These are phyloP conservation scores for Tricharina praecox DNA, from an alignment of 495 filamentous ascomycete genomes.

Conservation along the genomic window DNA sequence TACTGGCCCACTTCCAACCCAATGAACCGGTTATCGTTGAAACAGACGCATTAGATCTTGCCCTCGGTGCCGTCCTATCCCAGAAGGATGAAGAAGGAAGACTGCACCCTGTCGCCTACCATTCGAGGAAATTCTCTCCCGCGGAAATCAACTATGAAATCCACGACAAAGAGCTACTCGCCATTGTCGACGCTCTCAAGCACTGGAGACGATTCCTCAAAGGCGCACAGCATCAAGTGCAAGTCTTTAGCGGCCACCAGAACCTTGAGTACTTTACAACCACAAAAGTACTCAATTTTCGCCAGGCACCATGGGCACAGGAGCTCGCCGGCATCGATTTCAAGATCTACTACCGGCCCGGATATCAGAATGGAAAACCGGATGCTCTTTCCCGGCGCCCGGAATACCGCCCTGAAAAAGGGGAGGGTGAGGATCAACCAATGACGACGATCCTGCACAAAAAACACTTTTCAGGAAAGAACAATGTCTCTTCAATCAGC, in stretches of 20 bases:
- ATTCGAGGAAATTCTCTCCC: constrained; percentile 4
- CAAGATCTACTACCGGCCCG: constrained; percentile 8
- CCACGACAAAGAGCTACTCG: constrained; percentile 7
- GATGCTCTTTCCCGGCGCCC: constrained; percentile 9
- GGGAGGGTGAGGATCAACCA: constrained; percentile 2
- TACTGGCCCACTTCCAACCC: neutral
- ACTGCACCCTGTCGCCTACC: constrained; percentile 8
- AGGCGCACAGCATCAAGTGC: constrained; percentile 5
- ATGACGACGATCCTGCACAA: neutral
- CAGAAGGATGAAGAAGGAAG: neutral
- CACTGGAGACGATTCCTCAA: constrained; percentile 23
- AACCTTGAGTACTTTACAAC: constrained; percentile 24
- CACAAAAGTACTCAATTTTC: constrained; percentile 2
- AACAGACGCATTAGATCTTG: constrained; percentile 7
- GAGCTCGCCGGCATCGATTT: constrained; percentile 8
- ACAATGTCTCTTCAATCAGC: constrained; percentile 1
- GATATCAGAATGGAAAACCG: constrained; percentile 8
- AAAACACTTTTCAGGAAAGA: neutral
- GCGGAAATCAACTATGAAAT: constrained; percentile 13
- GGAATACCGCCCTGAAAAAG: constrained; percentile 2
- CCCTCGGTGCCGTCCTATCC: neutral
- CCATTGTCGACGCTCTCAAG: constrained; percentile 18
- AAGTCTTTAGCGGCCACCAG: constrained; percentile 18
- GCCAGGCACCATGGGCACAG: constrained; percentile 3
- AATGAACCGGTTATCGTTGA: neutral